Percentiles rank a stretch among this genome's conserved stretches.
Evolutionary conservation across 1,139 yeast species (phyloP).

Genomic region (Magnusiomyces suaveolens): DNA sequence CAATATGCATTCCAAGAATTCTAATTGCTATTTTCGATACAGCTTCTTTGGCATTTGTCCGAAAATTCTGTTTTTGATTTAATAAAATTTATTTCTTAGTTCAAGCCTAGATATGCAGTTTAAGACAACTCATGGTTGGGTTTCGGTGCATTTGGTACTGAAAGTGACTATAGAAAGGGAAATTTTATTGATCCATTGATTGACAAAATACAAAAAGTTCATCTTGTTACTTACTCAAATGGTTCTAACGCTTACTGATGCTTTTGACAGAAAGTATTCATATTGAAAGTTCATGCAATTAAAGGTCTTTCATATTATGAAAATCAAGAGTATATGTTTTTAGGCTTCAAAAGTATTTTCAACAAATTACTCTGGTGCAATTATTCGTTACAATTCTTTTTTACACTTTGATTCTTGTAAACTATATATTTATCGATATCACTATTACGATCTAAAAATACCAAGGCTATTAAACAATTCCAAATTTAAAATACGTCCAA

Average conservation of each 20-base stretch:
- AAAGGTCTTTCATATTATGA: too few relatives aligned
- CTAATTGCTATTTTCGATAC: slow-evolving; percentile 76
- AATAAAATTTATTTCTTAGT: slow-evolving; percentile 72
- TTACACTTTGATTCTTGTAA: too few relatives aligned
- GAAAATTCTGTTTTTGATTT: slow-evolving; percentile 95
- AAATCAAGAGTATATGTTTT: too few relatives aligned
- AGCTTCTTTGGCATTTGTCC: slow-evolving; percentile 88
- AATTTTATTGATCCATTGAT: slow-evolving; percentile 91
- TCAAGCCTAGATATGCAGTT: slow-evolving; percentile 76
- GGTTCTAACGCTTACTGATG: slow-evolving; percentile 94
- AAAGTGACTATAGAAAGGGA: slow-evolving; percentile 76
- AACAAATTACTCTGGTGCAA: too few relatives aligned
- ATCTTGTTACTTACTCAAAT: slow-evolving; percentile 95
- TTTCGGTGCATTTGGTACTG: slow-evolving; percentile 85
- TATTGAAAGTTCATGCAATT: slow-evolving; percentile 16
- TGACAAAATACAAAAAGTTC: slow-evolving; percentile 91
- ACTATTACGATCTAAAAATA: too few relatives aligned
- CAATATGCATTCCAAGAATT: slow-evolving; percentile 97
- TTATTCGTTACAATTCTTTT: too few relatives aligned
- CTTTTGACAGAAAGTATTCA: slow-evolving; percentile 81
- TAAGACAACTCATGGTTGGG: slow-evolving; percentile 68
- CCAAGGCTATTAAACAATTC: too few relatives aligned
- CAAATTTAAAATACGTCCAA: too few relatives aligned
- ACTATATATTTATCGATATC: too few relatives aligned
- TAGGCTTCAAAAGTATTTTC: too few relatives aligned